Percentiles rank a stretch among this genome's conserved stretches.
phyloP scores from a whole-genome alignment of 208 protist species.

The Lotmaria passim region DNA sequence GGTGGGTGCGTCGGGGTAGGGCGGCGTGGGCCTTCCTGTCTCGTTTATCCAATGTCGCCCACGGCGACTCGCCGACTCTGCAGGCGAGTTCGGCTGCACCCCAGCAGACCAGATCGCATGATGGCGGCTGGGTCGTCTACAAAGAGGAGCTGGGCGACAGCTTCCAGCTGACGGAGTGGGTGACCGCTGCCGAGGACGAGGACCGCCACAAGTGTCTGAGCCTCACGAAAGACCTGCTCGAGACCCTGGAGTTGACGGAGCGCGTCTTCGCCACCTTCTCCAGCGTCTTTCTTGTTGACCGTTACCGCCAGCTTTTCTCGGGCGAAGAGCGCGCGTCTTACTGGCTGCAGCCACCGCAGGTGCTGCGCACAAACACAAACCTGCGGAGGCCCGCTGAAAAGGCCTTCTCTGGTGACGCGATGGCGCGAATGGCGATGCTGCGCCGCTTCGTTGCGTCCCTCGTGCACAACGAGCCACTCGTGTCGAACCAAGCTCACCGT shows the following conservation, averaged over 20 bases:
- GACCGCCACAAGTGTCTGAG: slow-evolving; percentile 58
- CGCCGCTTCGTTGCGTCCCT: slow-evolving; percentile 35
- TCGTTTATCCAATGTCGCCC: neutral
- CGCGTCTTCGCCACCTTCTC: slow-evolving; percentile 60
- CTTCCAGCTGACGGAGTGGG: slow-evolving; percentile 52
- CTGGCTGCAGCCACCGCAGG: slow-evolving; percentile 39
- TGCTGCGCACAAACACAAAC: slow-evolving; percentile 16
- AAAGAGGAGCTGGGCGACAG: slow-evolving; percentile 51
- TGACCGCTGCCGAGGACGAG: slow-evolving; percentile 50
- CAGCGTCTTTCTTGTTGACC: slow-evolving; percentile 49
- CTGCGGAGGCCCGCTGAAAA: slow-evolving; percentile 4
- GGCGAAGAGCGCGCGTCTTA: slow-evolving; percentile 39
- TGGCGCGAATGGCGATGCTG: slow-evolving; percentile 34
- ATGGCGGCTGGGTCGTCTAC: slow-evolving; percentile 39
- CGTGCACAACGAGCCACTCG: slow-evolving; percentile 34
- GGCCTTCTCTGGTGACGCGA: slow-evolving; percentile 30
- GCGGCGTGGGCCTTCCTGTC: slow-evolving; percentile 13
- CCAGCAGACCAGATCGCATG: neutral
- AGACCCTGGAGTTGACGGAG: slow-evolving; percentile 45
- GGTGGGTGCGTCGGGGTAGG: slow-evolving; percentile 21
- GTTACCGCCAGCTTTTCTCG: slow-evolving; percentile 44
- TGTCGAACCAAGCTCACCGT: slow-evolving; percentile 30
- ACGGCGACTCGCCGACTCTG: neutral
- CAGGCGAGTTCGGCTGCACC: neutral
- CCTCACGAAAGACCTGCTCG: slow-evolving; percentile 54